Evolutionary conservation across 2,329 filamentous ascomycete genomes (phyloP).

Genomic region (Shiraia sp.): DNA sequence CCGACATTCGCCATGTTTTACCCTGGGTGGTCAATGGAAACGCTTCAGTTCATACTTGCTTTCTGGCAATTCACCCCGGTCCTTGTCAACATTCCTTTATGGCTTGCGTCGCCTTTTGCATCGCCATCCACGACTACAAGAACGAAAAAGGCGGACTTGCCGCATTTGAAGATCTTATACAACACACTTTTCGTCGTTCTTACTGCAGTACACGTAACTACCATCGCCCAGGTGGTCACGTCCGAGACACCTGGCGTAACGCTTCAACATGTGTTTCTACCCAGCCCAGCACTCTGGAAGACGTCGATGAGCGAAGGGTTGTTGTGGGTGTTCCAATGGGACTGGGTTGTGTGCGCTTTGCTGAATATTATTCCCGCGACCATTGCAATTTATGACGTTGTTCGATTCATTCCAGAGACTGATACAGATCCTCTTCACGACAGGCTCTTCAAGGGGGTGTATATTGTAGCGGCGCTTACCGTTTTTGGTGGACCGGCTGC

Average conservation of each 20-base stretch:
- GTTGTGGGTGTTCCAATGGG: slow-evolving; percentile 25
- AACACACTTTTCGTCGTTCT: slow-evolving; percentile 7
- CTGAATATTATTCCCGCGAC: slow-evolving; percentile 7
- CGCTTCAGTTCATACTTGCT: slow-evolving; percentile 11
- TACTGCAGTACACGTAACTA: slow-evolving; percentile 10
- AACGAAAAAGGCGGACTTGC: slow-evolving; percentile 12
- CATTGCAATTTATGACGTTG: slow-evolving; percentile 17
- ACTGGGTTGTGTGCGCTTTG: slow-evolving; percentile 14
- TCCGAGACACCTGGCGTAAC: slow-evolving; percentile 15
- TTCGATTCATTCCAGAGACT: slow-evolving; percentile 8
- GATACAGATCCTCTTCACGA: slow-evolving; percentile 9
- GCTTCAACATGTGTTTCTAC: slow-evolving; percentile 15
- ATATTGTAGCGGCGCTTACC: slow-evolving; percentile 6
- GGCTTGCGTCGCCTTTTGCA: slow-evolving; percentile 13
- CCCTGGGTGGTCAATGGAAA: slow-evolving; percentile 3
- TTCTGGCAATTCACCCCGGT: slow-evolving; percentile 20
- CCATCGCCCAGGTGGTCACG: slow-evolving; percentile 11
- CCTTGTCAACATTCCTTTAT: slow-evolving; percentile 17
- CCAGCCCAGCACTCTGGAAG: slow-evolving; percentile 11
- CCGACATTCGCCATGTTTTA: slow-evolving; percentile 16
- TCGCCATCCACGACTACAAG: slow-evolving; percentile 5
- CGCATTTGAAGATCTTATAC: slow-evolving; percentile 15
- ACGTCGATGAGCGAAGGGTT: slow-evolving; percentile 9
- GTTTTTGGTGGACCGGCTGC: slow-evolving; percentile 15
- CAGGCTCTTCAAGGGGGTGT: slow-evolving; percentile 11